Conservation (phyloP, 1,284 basidiomycete genomes). For the Mrakiaceae sp. region DNA sequence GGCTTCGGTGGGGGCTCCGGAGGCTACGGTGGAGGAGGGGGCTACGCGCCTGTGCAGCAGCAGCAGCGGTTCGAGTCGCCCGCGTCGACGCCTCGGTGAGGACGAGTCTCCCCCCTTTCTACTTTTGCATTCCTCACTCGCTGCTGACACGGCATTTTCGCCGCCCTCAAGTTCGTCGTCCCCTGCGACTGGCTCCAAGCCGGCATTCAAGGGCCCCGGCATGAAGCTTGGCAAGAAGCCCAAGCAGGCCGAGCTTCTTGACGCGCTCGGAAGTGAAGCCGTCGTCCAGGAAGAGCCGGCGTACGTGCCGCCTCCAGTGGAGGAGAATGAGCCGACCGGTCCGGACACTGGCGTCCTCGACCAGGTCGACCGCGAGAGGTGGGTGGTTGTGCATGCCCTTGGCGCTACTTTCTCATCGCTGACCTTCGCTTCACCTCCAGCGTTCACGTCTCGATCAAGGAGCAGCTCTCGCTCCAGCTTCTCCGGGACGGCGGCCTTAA, state of each 20-base stretch:
- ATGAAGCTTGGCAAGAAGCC: slow-evolving; percentile 99
- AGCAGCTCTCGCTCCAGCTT: slow-evolving; percentile 67
- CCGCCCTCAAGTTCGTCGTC: slow-evolving; percentile 28
- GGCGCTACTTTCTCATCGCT: not conserved
- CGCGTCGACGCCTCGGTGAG: slow-evolving; percentile 15
- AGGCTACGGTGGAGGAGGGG: slow-evolving; percentile 28
- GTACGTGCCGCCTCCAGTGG: slow-evolving; percentile 33
- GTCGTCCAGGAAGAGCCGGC: slow-evolving; percentile 43
- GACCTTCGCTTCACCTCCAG: slow-evolving; percentile 35
- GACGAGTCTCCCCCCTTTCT: not conserved
- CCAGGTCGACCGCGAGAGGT: slow-evolving; percentile 68
- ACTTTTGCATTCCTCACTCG: no score
- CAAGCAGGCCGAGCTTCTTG: slow-evolving; percentile 72
- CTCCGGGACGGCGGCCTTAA: slow-evolving; percentile 83
- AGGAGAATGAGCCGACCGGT: slow-evolving; percentile 6
- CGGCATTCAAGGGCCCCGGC: slow-evolving; percentile 85
- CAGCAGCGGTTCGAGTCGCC: slow-evolving; percentile 51
- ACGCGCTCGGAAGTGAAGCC: slow-evolving; percentile 71
- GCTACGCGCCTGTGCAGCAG: slow-evolving; percentile 47
- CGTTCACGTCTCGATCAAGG: slow-evolving; percentile 75
- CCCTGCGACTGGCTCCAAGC: slow-evolving; percentile 46
- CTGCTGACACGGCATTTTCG: not conserved
- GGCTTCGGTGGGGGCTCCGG: slow-evolving; percentile 37
- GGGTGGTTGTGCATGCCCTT: slow-evolving; percentile 20
- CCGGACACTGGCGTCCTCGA: slow-evolving; percentile 49